phyloP scores from a whole-genome alignment of 1,284 basidiomycete species.

The Tausonia pullulans region DNA sequence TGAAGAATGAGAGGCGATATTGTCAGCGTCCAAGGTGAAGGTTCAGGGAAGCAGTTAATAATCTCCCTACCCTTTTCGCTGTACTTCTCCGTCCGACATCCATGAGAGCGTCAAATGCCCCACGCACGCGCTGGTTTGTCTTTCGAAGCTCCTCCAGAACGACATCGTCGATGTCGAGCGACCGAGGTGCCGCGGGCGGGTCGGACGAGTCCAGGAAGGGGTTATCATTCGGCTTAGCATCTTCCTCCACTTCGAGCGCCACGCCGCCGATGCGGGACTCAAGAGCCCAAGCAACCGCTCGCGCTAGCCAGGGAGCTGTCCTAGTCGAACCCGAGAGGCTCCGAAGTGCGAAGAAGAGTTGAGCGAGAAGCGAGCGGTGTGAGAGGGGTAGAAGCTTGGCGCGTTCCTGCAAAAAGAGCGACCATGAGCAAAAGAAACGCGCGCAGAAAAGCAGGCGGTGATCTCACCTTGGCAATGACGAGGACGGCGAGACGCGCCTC shows the following conservation, averaged over 20 bases:
- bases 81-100: conserved; percentile 1
- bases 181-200: conserved; percentile 26
- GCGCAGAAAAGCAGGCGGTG: background rate
- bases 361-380: conserved; percentile 47
- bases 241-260: too few species aligned
- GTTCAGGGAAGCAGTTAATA: too few species aligned
- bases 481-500: conserved; percentile 47
- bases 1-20: background rate
- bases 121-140: conserved; percentile 23
- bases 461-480: conserved; percentile 47
- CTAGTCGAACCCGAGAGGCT: conserved; percentile 50
- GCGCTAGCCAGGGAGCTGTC: conserved; percentile 46
- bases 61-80: background rate
- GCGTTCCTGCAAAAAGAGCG: conserved; percentile 41
- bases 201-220: background rate
- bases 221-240: background rate
- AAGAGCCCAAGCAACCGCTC: conserved; percentile 42
- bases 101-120: background rate
- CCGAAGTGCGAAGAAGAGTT: conserved; percentile 51
- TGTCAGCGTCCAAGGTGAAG: background rate
- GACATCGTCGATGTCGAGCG: conserved; percentile 12
- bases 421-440: too few species aligned
- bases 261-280: conserved; percentile 8
- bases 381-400: conserved; percentile 41
- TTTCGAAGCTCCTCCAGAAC: conserved; percentile 23